Evolutionary conservation across 306 rosid genomes (phyloP), one percentile per base, ranked within the genome.

Genomic region (Trifolium pratense): DNA sequence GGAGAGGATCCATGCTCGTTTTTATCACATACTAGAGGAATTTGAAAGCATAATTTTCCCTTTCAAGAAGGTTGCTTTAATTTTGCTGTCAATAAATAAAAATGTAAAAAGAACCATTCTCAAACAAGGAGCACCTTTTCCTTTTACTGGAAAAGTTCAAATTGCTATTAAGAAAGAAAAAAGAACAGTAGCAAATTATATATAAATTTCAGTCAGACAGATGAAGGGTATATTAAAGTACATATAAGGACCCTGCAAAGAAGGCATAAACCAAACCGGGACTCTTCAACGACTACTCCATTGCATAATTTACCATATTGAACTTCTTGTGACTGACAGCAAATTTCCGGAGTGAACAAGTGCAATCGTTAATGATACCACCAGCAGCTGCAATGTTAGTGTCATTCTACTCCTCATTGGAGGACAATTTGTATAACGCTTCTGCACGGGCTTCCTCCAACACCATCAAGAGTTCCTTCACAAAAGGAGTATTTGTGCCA

Each of bases 401-500:
- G 23, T 32, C 37, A 45, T 37, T 29, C 49, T 55, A 65, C 81
- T 81, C 60, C 52, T 82, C 80, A 51, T 14, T 42, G 12, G 84
- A 80, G 40, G 90, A 86, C 23, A 29, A 81, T 82, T 86, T 84
- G 81, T 78, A 82, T 23, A 90, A 90, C 46, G 91, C 92, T 88
- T 93, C 97, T 0, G 94, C 91, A 16, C 87, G 91, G 20, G 98
- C 97, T 85, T 93, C 98, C 61, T 91, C 96, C 85, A 91, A 88
- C 85, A 79, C 88, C 85, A 75, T 25, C 64, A 81, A 73, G 15
- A 93, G 91, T 7, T 88, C 94, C 84, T 88, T 88, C 90, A 89
- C 78, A 75, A 93, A 93, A 66, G 86, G 79, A 4, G 91, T 82
- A 29, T 66, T 76, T 32, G 91, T 93, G 57, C 98, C 98, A 75